Conservation (phyloP, 768 basidiomycete genomes). For the Mycena polygramma region DNA sequence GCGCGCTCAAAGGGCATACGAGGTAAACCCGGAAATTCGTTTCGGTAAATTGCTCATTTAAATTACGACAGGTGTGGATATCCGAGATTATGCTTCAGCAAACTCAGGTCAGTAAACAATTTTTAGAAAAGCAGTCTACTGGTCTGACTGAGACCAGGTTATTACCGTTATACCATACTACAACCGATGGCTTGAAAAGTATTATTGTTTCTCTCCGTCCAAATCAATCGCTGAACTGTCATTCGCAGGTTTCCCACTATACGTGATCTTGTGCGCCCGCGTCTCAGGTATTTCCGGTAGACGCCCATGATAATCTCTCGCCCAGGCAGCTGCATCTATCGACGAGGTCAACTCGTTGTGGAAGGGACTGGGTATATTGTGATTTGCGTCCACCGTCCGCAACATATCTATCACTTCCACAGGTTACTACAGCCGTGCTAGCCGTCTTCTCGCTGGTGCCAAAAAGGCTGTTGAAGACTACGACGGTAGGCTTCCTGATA, state of each 20-base stretch:
- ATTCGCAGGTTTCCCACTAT: slow-evolving; percentile 83
- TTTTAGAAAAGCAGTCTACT: no score
- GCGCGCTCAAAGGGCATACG: slow-evolving; percentile 90
- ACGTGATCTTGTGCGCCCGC: slow-evolving; percentile 71
- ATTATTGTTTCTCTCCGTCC: slow-evolving; percentile 40
- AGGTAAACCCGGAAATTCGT: slow-evolving; percentile 61
- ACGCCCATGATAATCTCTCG: slow-evolving; percentile 31
- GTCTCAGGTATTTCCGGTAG: slow-evolving; percentile 26
- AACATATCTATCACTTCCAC: slow-evolving; percentile 7
- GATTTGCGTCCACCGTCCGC: not conserved
- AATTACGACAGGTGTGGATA: slow-evolving; percentile 77
- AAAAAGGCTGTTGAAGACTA: slow-evolving; percentile 79
- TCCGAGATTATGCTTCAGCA: slow-evolving; percentile 98
- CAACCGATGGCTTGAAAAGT: slow-evolving; percentile 88
- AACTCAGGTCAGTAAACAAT: slow-evolving; percentile 65
- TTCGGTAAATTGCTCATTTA: not conserved
- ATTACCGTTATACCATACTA: slow-evolving; percentile 95
- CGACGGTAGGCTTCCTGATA: slow-evolving; percentile 80
- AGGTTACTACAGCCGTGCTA: slow-evolving; percentile 91
- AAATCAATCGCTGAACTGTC: slow-evolving; percentile 28
- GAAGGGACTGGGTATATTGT: slow-evolving; percentile 73
- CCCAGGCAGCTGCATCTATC: slow-evolving; percentile 74
- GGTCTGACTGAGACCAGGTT: slow-evolving; percentile 52
- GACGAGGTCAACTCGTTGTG: slow-evolving; percentile 91
- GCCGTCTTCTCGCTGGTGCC: slow-evolving; percentile 86